phyloP scores from a whole-genome alignment of 495 filamentous ascomycete species.

The Neurospora sp. region DNA sequence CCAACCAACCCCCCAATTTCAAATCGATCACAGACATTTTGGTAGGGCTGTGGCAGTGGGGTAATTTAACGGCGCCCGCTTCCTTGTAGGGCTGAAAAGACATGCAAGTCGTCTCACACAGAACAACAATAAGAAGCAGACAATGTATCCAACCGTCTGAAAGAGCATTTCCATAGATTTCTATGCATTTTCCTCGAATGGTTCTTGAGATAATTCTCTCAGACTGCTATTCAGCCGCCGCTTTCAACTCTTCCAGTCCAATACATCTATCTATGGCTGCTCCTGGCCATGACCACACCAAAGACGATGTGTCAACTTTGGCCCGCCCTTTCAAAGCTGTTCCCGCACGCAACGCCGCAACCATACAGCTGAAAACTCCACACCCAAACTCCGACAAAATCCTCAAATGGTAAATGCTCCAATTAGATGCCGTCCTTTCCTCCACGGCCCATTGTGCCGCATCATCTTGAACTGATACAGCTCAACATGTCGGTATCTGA shows the following conservation, averaged over 20 bases:
- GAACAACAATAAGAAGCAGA: neutral
- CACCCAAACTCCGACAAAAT: neutral
- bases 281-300: neutral
- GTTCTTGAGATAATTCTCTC: neutral
- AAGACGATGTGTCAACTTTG: neutral
- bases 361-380: neutral
- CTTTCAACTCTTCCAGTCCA: neutral
- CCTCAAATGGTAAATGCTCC: neutral
- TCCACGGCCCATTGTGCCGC: neutral
- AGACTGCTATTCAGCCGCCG: neutral
- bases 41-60: neutral
- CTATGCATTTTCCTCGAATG: neutral
- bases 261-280: neutral
- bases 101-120: neutral
- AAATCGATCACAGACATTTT: neutral
- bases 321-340: neutral
- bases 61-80: neutral
- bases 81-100: neutral
- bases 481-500: neutral
- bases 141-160: neutral
- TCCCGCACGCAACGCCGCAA: neutral
- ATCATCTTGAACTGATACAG: neutral
- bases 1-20: neutral
- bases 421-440: neutral
- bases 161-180: neutral